A percentile compares a stretch with the other conserved stretches of the same genome.
These are phyloP conservation scores for Coniochaeta hoffmannii DNA, from an alignment of 2,329 filamentous ascomycete genomes.

Conservation along the genomic window DNA sequence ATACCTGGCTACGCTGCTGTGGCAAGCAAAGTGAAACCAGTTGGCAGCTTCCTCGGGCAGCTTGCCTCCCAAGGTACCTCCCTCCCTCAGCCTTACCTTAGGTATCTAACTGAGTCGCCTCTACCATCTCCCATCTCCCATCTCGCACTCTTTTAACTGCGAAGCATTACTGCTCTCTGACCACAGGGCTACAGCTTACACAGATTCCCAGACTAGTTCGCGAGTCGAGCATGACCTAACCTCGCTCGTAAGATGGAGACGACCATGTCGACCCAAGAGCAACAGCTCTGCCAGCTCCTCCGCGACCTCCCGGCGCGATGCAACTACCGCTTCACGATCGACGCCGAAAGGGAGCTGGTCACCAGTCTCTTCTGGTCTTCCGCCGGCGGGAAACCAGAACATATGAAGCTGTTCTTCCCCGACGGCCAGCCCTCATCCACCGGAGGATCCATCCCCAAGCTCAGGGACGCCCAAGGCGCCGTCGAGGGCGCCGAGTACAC, in stretches of 20 bases:
- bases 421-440: constrained; percentile 56
- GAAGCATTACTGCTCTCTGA: too few species aligned
- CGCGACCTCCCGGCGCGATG: constrained; percentile 67
- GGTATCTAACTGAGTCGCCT: too few species aligned
- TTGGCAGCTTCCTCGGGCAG: neutral
- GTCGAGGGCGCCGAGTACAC: constrained; percentile 92
- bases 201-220: neutral
- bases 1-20: neutral
- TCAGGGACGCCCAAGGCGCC: constrained; percentile 85
- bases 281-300: constrained; percentile 76
- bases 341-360: constrained; percentile 65
- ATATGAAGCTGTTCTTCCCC: constrained; percentile 77
- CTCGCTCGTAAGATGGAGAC: constrained; percentile 35
- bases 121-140: neutral
- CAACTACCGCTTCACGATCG: constrained; percentile 66
- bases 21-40: neutral
- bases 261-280: constrained; percentile 61
- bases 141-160: neutral
- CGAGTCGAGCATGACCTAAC: constrained; percentile 7
- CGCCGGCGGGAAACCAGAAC: constrained; percentile 64
- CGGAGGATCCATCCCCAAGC: constrained; percentile 52
- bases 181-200: too few species aligned
- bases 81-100: neutral
- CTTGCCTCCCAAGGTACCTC: neutral
- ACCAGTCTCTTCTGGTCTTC: constrained; percentile 81